These are phyloP conservation scores for Schoenoplectus triqueter DNA, from an alignment of 202 grass and related monocot genomes.

Conservation along the genomic window DNA sequence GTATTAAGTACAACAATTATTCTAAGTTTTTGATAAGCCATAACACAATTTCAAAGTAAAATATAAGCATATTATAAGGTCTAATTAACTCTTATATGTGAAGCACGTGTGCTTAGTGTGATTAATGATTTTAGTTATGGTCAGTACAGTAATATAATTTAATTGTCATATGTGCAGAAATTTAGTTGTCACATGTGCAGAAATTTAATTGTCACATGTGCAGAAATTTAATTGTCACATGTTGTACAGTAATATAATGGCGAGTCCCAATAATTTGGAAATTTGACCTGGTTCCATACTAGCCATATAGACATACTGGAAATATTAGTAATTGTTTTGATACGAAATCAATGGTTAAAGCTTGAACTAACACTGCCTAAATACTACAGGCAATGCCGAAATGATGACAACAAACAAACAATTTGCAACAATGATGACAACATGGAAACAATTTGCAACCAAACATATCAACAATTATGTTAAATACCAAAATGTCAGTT, in stretches of 20 bases:
- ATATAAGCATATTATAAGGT: neutral
- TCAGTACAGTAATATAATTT: no score
- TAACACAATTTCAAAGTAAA: neutral
- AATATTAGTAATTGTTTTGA: neutral
- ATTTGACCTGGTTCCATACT: neutral
- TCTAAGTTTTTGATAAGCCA: neutral
- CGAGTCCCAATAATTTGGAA: neutral
- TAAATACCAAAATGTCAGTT: neutral
- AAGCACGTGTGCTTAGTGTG: neutral
- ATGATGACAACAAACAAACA: no score
- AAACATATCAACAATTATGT: neutral
- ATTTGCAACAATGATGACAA: neutral
- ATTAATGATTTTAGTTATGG: neutral
- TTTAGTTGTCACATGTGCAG: no score
- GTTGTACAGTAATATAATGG: neutral
- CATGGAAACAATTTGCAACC: neutral
- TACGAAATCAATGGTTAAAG: no score
- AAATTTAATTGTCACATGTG: no score
- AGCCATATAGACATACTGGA: neutral
- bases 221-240: neutral
- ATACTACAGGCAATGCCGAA: no score
- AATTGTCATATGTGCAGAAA: no score
- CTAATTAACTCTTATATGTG: neutral
- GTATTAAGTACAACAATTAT: conserved; percentile 3
- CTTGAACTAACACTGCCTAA: no score